phyloP scores from a whole-genome alignment of 495 filamentous ascomycete genomes.

The Hyaloscypha hepaticicola region DNA sequence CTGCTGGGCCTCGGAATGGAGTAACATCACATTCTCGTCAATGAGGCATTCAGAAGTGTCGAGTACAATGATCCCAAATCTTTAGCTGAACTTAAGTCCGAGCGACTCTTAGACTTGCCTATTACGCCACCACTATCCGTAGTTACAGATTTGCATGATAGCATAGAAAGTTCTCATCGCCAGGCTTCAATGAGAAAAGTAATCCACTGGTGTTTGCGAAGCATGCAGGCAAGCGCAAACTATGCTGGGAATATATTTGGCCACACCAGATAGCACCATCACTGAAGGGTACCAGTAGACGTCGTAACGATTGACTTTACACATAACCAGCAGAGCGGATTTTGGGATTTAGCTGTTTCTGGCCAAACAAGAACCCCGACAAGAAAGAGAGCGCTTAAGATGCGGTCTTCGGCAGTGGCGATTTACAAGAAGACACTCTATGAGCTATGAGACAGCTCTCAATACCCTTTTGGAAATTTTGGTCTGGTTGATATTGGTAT shows the following conservation, averaged over 20 bases:
- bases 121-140: no score
- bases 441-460: conserved; percentile 50
- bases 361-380: not conserved
- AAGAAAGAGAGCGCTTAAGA: not conserved
- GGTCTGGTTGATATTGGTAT: conserved; percentile 51
- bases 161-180: conserved; percentile 68
- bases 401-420: conserved; percentile 33
- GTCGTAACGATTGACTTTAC: not conserved
- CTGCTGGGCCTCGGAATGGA: no score
- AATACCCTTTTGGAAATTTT: conserved; percentile 43
- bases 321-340: not conserved
- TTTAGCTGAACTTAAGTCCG: no score
- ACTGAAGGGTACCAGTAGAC: not conserved
- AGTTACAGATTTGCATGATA: no score
- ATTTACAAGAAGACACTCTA: conserved; percentile 50
- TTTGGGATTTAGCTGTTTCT: not conserved
- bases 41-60: no score
- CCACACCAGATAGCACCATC: not conserved
- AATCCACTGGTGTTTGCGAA: conserved; percentile 63
- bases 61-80: no score
- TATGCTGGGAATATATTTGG: conserved; percentile 33
- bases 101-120: no score
- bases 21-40: no score
- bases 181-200: conserved; percentile 71
- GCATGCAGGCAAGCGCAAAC: conserved; percentile 55